Percentiles rank a stretch among this genome's conserved stretches.
These are phyloP conservation scores for Salvia rosmarinus DNA, from an alignment of 257 asterid species.

Conservation along the genomic window DNA sequence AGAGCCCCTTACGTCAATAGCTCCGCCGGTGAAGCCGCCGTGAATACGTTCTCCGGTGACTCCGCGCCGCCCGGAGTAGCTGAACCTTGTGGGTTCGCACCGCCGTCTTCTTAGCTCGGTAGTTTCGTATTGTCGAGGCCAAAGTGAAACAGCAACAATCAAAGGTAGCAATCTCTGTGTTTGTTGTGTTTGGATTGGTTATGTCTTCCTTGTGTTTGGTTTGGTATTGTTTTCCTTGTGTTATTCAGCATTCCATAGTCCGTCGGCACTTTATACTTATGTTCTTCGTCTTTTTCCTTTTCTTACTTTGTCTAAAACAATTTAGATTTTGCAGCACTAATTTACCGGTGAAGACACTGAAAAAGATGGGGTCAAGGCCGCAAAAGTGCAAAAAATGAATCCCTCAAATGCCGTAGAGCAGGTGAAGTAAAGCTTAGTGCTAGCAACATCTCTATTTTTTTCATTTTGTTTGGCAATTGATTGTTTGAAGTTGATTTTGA, in stretches of 20 bases:
- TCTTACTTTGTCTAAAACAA: constrained; percentile 1
- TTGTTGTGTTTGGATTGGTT: not conserved
- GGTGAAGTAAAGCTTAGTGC: constrained; percentile 33
- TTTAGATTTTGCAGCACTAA: constrained; percentile 19
- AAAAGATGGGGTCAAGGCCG: constrained; percentile 49
- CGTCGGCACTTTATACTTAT: not conserved
- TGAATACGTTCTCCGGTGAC: constrained; percentile 15
- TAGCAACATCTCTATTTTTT: not conserved
- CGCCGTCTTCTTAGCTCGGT: not conserved
- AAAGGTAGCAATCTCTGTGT: constrained; percentile 7
- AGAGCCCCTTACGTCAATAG: constrained; percentile 25
- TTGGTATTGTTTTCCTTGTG: not conserved
- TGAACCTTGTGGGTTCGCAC: not conserved
- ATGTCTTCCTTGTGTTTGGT: not conserved
- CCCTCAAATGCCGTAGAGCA: constrained; percentile 33
- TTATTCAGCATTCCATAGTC: not conserved
- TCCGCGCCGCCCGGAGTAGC: not conserved
- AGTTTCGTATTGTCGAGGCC: not conserved
- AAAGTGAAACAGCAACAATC: not conserved
- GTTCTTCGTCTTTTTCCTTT: not conserved
- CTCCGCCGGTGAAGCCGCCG: constrained; percentile 17
- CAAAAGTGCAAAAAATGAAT: constrained; percentile 22
- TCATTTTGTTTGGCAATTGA: not conserved
- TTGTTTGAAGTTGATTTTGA: constrained; percentile 16
- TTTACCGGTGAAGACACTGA: constrained; percentile 23